Conservation (phyloP, 1,284 basidiomycete genomes). For the Leccinum pachyderme region DNA sequence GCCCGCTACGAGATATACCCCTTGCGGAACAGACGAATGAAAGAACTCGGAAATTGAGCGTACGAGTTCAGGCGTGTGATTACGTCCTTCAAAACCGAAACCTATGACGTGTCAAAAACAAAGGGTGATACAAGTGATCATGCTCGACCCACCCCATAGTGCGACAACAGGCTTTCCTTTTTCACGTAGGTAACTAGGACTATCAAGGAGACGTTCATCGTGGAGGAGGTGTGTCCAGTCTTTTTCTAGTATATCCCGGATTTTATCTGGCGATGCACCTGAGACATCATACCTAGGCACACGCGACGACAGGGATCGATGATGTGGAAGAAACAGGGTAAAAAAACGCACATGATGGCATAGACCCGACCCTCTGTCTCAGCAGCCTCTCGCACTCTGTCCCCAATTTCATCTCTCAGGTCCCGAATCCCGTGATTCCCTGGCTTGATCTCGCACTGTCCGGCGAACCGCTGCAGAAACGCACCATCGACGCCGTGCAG, state of each 20-base stretch:
- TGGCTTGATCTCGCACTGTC: slow-evolving; percentile 56
- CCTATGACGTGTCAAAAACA: slow-evolving; percentile 36
- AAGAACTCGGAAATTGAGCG: slow-evolving; percentile 54
- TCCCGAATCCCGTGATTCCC: slow-evolving; percentile 53
- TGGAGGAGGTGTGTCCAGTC: slow-evolving; percentile 71
- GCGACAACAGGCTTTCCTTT: slow-evolving; percentile 64
- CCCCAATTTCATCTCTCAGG: slow-evolving; percentile 69
- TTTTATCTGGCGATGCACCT: slow-evolving; percentile 58
- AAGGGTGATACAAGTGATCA: neutral
- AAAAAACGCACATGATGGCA: slow-evolving; percentile 66
- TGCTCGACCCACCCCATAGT: slow-evolving; percentile 53
- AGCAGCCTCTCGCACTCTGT: slow-evolving; percentile 66
- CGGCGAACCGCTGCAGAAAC: slow-evolving; percentile 72
- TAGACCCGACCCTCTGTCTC: slow-evolving; percentile 74
- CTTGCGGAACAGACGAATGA: slow-evolving; percentile 60
- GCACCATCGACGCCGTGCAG: slow-evolving; percentile 72
- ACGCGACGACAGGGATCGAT: neutral
- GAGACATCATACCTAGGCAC: slow-evolving; percentile 70
- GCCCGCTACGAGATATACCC: slow-evolving; percentile 70
- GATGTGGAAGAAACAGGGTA: neutral
- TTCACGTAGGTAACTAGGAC: slow-evolving; percentile 68
- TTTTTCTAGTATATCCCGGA: slow-evolving; percentile 55
- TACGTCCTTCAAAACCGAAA: slow-evolving; percentile 61
- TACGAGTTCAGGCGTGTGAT: slow-evolving; percentile 61
- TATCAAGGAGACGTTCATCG: slow-evolving; percentile 59